These are phyloP conservation scores for Centaurea solstitialis DNA, from an alignment of 129 eudicot species.

Conservation along the genomic window DNA sequence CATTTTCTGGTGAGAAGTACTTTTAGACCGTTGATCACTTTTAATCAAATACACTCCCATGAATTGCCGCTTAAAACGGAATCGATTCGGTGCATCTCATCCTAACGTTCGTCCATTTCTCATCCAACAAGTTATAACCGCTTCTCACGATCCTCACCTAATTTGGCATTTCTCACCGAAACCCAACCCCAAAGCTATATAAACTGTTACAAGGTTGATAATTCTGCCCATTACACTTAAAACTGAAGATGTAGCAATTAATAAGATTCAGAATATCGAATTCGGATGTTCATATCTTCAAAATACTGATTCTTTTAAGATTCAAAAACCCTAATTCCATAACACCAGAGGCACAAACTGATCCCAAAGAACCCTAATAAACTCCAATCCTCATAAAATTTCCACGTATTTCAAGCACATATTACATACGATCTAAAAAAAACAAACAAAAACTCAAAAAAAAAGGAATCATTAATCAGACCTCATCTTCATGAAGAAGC, in stretches of 20 bases:
- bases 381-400: neutral
- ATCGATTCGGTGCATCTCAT: too few species aligned
- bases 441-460: neutral
- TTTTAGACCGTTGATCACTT: too few species aligned
- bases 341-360: neutral
- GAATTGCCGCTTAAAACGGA: too few species aligned
- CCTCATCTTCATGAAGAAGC: constrained; percentile 97
- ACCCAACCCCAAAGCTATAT: neutral
- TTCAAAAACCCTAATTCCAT: neutral
- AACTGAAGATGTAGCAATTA: neutral
- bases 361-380: constrained; percentile 19
- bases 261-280: neutral
- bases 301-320: neutral
- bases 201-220: neutral
- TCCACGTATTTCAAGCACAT: constrained; percentile 18
- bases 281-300: neutral
- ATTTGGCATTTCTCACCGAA: too few species aligned
- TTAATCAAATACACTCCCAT: too few species aligned
- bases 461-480: constrained; percentile 28
- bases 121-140: too few species aligned
- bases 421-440: constrained; percentile 5
- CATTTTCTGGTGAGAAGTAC: too few species aligned
- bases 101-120: too few species aligned
- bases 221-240: neutral
- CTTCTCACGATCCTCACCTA: too few species aligned